A percentile compares a stretch with the other conserved stretches of the same genome.
phyloP scores from a whole-genome alignment of 371 early-diverging fungal species.

The Mortierella sp. region DNA sequence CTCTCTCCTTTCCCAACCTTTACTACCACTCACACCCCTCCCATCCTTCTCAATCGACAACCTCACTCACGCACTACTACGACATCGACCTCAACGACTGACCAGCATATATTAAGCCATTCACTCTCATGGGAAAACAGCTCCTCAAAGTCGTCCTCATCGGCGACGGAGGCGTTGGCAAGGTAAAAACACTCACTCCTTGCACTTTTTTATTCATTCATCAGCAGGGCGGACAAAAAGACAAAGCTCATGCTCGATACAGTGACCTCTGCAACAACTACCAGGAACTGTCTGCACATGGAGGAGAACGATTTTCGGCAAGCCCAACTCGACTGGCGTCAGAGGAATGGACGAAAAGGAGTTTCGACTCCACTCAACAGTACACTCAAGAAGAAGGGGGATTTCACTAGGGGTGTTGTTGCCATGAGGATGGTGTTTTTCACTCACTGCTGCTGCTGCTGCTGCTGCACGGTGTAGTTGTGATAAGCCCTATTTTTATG shows the following conservation, averaged over 20 bases:
- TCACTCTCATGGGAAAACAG: constrained; percentile 59
- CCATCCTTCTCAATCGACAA: neutral
- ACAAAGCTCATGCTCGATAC: too few relatives aligned
- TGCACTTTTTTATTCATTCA: neutral
- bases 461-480: constrained; percentile 22
- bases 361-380: neutral
- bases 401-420: neutral
- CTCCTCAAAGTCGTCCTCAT: constrained; percentile 84
- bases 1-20: neutral
- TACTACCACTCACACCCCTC: neutral
- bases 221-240: neutral
- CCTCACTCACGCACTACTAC: too few relatives aligned
- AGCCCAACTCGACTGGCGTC: too few relatives aligned
- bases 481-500: neutral
- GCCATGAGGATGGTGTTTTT: too few relatives aligned
- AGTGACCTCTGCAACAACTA: too few relatives aligned
- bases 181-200: constrained; percentile 58
- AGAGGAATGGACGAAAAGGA: neutral
- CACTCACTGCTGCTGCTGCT: constrained; percentile 7
- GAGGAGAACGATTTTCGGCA: neutral
- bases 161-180: constrained; percentile 91
- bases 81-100: neutral
- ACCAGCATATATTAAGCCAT: neutral
- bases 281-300: neutral
- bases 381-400: neutral